Base-by-base conservation (phyloP, 805 yeast species). In the Kuraishia piskuri region DNA sequence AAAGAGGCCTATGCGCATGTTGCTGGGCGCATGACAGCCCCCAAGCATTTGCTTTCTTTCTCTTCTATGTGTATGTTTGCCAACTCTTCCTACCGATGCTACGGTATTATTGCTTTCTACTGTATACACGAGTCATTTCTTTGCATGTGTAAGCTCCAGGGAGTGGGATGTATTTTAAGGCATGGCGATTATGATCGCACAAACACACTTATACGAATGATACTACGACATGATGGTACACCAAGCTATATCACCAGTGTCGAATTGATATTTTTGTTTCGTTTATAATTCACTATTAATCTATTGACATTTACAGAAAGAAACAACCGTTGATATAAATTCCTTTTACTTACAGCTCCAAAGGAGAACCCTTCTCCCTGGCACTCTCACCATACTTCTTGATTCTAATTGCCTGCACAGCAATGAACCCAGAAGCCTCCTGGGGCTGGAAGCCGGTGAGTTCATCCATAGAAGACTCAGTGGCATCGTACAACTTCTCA, bases 391-490 rank as follows among this genome's bases (percentile, higher is more conserved):
- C 99, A 71, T 89, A 94, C 77, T 94, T 94, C 82, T 94, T 94
- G 71, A 92, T 88, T 80, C 99, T 90, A 72, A 94, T 94, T 58
- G 98, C 89, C 79, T 94, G 97, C 63, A 94, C 96, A 61, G 96
- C 89, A 73, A 94, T 94, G 82, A 94, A 94, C 54, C 99, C 99
- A 57, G 95, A 77, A 56, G 99, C 90, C 71, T 92, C 98, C 70
- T 88, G 90, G 59, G 99, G 99, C 65, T 88, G 86, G 80, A 94
- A 94, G 56, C 97, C 99, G 55, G 97, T 90, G 67, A 94, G 84
- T 76, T 94, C 99, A 74, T 94, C 99, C 99, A 94, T 94, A 12
- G 98, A 92, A 17, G 97, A 91, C 73, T 92, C 97, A 53, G 97
- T 90, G 59, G 96, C 96, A 70, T 94, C 97, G 73, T 94, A 94